phyloP scores from a whole-genome alignment of 2,329 filamentous ascomycete species.

The Cyphellophora attinorum region DNA sequence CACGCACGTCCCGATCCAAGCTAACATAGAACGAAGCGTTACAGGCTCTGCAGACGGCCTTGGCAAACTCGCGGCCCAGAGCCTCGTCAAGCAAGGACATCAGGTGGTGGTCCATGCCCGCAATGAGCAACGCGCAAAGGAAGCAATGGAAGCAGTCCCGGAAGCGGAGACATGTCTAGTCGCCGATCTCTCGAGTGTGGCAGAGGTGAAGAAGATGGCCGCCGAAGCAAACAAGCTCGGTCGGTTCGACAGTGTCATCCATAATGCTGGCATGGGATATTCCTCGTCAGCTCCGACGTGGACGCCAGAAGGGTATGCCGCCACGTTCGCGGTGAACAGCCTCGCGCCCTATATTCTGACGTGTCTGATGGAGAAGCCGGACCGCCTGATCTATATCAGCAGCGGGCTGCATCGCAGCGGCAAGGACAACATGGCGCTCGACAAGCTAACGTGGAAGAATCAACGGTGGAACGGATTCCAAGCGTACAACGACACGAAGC shows the following conservation, averaged over 20 bases:
- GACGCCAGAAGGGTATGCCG: conserved; percentile 38
- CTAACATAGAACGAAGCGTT: too few species aligned
- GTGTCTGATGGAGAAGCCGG: conserved; percentile 38
- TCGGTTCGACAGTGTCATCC: conserved; percentile 46
- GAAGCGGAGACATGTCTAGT: conserved; percentile 42
- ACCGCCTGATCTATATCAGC: conserved; percentile 43
- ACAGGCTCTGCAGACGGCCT: conserved; percentile 51
- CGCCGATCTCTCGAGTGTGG: conserved; percentile 43
- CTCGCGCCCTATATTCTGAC: conserved; percentile 50
- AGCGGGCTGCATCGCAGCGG: conserved; percentile 43
- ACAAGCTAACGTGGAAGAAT: conserved; percentile 1
- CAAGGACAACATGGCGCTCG: conserved; percentile 29
- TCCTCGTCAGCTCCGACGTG: conserved; percentile 25
- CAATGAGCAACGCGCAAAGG: conserved; percentile 42
- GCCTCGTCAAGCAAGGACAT: conserved; percentile 43
- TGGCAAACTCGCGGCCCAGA: conserved; percentile 41
- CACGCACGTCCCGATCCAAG: too few species aligned
- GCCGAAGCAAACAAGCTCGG: conserved; percentile 39
- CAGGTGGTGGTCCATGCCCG: conserved; percentile 48
- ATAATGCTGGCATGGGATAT: conserved; percentile 42
- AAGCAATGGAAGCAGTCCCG: conserved; percentile 39
- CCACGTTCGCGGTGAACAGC: conserved; percentile 47
- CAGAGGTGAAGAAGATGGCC: conserved; percentile 43
- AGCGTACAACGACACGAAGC: conserved; percentile 46
- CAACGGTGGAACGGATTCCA: not conserved